phyloP scores from a whole-genome alignment of 2,329 filamentous ascomycete genomes.

The Domatiomyces globalis region DNA sequence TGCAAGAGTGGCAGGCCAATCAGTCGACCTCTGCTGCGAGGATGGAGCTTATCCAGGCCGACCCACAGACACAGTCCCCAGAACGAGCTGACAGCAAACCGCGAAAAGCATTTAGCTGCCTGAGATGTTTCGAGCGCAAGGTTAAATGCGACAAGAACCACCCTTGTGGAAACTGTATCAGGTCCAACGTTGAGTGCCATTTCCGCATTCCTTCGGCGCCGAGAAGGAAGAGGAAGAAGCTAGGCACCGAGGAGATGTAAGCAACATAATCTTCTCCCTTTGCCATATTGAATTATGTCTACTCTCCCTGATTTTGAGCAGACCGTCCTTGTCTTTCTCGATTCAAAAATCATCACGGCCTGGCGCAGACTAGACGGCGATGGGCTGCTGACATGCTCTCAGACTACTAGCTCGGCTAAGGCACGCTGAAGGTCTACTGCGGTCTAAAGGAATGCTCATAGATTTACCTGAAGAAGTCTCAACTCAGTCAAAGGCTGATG shows the following conservation, averaged over 20 bases:
- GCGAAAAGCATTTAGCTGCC: constrained; percentile 14
- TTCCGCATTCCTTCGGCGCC: constrained; percentile 21
- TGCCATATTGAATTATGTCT: background rate
- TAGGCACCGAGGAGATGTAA: constrained; percentile 13
- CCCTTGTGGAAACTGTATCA: constrained; percentile 34
- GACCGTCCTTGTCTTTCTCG: background rate
- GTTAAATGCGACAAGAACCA: constrained; percentile 27
- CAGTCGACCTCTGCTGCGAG: background rate
- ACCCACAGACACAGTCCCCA: background rate
- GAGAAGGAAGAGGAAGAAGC: constrained; percentile 20
- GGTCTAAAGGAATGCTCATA: constrained; percentile 13
- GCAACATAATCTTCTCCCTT: background rate
- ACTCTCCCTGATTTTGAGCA: background rate
- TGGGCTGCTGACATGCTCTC: background rate
- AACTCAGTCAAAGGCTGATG: background rate
- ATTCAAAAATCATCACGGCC: background rate
- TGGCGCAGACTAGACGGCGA: background rate
- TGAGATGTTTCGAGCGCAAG: constrained; percentile 24
- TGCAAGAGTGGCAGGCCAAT: background rate
- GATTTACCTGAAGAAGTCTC: constrained; percentile 1
- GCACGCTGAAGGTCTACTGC: constrained; percentile 16
- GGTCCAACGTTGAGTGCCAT: constrained; percentile 25
- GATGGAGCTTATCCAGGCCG: background rate
- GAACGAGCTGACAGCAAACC: constrained; percentile 2
- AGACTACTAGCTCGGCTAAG: constrained; percentile 13